A percentile compares a stretch with the other conserved stretches of the same genome.
phyloP scores from a whole-genome alignment of 805 yeast species.

The Zygotorulaspora chibaensis region DNA sequence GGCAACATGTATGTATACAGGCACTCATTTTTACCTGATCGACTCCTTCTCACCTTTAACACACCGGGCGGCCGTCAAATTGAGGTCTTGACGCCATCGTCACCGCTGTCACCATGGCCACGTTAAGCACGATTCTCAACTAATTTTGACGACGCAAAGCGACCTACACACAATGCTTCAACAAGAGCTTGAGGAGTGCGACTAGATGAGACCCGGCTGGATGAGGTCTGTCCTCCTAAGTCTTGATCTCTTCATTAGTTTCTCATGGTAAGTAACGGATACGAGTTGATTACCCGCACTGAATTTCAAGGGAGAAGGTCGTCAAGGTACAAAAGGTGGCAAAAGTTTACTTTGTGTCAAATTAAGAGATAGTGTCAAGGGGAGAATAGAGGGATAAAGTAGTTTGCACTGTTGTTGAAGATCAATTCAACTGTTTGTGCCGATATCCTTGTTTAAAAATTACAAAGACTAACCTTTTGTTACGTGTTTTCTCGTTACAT shows the following conservation, averaged over 20 bases:
- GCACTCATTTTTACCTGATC: neutral
- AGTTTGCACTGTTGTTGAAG: neutral
- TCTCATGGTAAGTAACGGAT: neutral
- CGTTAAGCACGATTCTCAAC: neutral
- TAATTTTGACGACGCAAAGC: neutral
- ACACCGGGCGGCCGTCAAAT: too few species aligned
- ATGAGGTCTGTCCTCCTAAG: neutral
- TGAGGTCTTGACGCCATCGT: too few species aligned
- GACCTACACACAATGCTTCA: neutral
- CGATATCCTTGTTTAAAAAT: too few species aligned
- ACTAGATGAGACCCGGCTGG: neutral
- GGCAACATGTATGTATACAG: slow-evolving; percentile 6
- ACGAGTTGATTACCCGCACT: neutral
- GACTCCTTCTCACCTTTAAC: neutral
- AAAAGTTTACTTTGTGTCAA: neutral
- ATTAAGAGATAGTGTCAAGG: neutral
- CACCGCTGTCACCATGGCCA: too few species aligned
- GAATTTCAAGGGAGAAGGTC: neutral
- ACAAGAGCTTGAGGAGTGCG: neutral
- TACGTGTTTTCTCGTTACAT: neutral
- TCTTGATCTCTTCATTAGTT: neutral
- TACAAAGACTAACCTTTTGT: neutral
- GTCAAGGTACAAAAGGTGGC: neutral
- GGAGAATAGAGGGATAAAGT: too few species aligned
- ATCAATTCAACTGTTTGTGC: neutral